phyloP scores from a whole-genome alignment of 2,329 filamentous ascomycete species.

The Calonectria honghensis region DNA sequence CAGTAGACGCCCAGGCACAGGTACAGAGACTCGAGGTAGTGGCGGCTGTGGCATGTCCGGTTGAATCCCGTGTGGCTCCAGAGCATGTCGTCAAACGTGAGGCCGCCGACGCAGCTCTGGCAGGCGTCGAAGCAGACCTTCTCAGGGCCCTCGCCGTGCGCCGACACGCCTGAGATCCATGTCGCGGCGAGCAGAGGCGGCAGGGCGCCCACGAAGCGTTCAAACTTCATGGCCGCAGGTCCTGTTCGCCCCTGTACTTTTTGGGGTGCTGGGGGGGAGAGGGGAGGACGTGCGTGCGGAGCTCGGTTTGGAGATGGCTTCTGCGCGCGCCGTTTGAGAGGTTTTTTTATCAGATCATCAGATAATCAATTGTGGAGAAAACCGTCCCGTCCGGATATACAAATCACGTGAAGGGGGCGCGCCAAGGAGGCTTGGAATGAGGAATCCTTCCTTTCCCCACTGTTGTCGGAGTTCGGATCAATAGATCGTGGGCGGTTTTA shows the following conservation, averaged over 20 bases:
- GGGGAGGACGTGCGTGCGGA: background rate
- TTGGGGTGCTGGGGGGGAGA: background rate
- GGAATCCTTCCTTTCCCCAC: slow-evolving; percentile 17
- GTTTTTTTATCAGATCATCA: slow-evolving; percentile 57
- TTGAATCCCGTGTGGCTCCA: slow-evolving; percentile 44
- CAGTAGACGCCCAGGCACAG: slow-evolving; percentile 63
- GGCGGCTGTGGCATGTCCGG: slow-evolving; percentile 56
- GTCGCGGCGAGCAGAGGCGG: background rate
- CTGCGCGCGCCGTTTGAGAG: slow-evolving; percentile 36
- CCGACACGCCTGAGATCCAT: background rate
- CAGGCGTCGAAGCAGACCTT: slow-evolving; percentile 61
- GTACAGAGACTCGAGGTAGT: slow-evolving; percentile 59
- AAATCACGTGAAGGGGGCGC: slow-evolving; percentile 10
- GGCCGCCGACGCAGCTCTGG: slow-evolving; percentile 51
- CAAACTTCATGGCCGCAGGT: slow-evolving; percentile 15
- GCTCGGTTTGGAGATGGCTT: slow-evolving; percentile 9
- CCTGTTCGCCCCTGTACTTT: background rate
- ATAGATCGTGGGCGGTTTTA: slow-evolving; percentile 13
- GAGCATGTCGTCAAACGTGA: slow-evolving; percentile 59
- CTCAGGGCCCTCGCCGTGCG: slow-evolving; percentile 30
- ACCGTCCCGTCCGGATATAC: background rate
- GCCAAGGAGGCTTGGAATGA: background rate
- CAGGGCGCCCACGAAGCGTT: background rate
- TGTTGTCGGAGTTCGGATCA: slow-evolving; percentile 16
- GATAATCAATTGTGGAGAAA: slow-evolving; percentile 48